Evolutionary conservation across 2,329 filamentous ascomycete genomes (phyloP), one percentile per base, ranked within the genome.

Genomic region (Sclerotinia glacialis): DNA sequence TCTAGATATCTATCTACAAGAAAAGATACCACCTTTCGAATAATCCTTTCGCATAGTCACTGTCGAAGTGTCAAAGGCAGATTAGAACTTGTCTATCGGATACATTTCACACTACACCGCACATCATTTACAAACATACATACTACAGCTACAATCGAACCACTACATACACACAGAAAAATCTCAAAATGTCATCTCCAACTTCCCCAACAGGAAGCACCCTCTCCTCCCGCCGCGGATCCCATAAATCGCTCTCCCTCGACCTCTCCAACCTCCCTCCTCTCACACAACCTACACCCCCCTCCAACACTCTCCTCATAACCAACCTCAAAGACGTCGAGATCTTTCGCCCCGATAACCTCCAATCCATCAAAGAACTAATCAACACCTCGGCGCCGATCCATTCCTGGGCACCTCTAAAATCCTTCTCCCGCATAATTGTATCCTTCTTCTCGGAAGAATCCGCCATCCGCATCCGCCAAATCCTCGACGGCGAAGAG

Each of bases 271-370:
- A 83, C 74, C 80, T 94, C 52, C 90, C 91, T 60, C 85, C 89
- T 46, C 82, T 91, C 65, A 81, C 82, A 52, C 84, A 86, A 75
- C 90, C 91, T n/a, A 87, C 90, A 34, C 86, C 88, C 65, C 89
- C 90, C 7, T 90, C 89, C 71, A 95, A 95, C 81, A 95, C 91
- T 0, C 87, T 95, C 66, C 86, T 95, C 74, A 89, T 95, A 76
- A 95, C 91, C 74, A 92, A 92, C 80, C 86, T 95, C 68, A 81
- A 88, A 75, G 86, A 91, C 71, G 79, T 83, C 67, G 87, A 89
- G 74, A 87, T 92, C 80, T 95, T 94, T 83, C 82, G 85, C 67
- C 82, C 89, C 23, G 84, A 89, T 69, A 92, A 92, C 78, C 83
- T 94, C 67, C 85, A 89, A 73, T 86, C 85, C 68, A 90, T 94